Conservation (phyloP, 2,329 filamentous ascomycete genomes). For the Chalara sp. region DNA sequence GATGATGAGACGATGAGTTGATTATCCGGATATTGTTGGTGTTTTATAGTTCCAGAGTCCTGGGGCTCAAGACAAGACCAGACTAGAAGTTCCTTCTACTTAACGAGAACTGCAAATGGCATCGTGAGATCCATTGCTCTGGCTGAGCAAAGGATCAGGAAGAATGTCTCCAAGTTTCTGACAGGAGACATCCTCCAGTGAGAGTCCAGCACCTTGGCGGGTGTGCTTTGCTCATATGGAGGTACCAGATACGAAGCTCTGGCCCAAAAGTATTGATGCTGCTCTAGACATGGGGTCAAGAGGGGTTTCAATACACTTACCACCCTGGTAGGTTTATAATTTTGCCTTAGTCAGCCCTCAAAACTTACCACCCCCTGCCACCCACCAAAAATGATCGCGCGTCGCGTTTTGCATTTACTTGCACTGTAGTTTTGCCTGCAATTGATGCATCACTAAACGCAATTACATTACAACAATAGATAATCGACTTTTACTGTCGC, state of each 20-base stretch:
- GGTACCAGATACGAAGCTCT: not conserved
- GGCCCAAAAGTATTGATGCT: no score
- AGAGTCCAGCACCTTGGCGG: not conserved
- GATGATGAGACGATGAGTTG: not conserved
- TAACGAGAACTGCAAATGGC: not conserved
- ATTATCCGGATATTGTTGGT: not conserved
- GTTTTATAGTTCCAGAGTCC: not conserved
- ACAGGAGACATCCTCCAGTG: not conserved
- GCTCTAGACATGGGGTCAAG: no score
- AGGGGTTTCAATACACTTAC: no score
- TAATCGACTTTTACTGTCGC: no score
- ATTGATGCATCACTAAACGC: no score
- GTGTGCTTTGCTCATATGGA: not conserved
- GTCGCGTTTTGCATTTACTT: no score
- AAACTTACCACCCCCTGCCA: no score
- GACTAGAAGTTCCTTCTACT: not conserved
- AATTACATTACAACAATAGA: no score
- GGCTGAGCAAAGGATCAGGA: not conserved
- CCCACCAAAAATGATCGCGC: no score
- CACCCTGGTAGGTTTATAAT: no score
- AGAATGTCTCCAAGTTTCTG: not conserved
- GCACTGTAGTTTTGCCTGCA: no score
- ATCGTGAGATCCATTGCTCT: not conserved
- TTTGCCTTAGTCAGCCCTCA: no score
- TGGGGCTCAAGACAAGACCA: not conserved